Evolutionary conservation across 306 rosid genomes (phyloP).

Genomic region (Macrotyloma uniflorum): DNA sequence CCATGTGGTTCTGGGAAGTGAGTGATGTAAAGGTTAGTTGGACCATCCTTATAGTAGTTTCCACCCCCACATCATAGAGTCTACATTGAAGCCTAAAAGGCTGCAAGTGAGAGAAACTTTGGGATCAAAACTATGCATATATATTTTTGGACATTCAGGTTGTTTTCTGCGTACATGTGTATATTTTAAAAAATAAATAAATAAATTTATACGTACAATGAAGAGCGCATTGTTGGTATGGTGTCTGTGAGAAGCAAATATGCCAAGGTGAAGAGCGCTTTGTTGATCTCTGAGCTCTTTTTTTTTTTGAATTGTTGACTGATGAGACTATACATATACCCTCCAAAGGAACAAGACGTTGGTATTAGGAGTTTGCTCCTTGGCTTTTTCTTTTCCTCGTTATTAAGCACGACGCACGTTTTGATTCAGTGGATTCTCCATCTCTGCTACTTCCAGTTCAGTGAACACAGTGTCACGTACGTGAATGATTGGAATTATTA

Average conservation of each 20-base stretch:
- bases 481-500: background rate
- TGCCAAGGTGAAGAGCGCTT: background rate
- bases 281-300: background rate
- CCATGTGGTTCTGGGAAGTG: slow-evolving; percentile 48
- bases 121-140: background rate
- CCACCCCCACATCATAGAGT: background rate
- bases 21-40: slow-evolving; percentile 42
- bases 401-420: background rate
- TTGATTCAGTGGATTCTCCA: slow-evolving; percentile 7
- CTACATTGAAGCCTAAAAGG: too few relatives aligned
- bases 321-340: background rate
- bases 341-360: slow-evolving; percentile 10
- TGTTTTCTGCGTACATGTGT: background rate
- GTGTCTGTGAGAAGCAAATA: slow-evolving; percentile 4
- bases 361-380: slow-evolving; percentile 11
- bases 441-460: background rate
- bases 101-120: background rate
- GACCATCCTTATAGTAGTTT: slow-evolving; percentile 42
- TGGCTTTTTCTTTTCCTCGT: slow-evolving; percentile 27
- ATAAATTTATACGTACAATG: background rate
- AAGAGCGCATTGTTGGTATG: background rate
- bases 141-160: background rate
- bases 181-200: background rate
- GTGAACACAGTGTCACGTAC: background rate
- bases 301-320: slow-evolving; percentile 17